Base-by-base conservation (phyloP, 2,329 filamentous ascomycete genomes). In the Lachnum nothofagi region DNA sequence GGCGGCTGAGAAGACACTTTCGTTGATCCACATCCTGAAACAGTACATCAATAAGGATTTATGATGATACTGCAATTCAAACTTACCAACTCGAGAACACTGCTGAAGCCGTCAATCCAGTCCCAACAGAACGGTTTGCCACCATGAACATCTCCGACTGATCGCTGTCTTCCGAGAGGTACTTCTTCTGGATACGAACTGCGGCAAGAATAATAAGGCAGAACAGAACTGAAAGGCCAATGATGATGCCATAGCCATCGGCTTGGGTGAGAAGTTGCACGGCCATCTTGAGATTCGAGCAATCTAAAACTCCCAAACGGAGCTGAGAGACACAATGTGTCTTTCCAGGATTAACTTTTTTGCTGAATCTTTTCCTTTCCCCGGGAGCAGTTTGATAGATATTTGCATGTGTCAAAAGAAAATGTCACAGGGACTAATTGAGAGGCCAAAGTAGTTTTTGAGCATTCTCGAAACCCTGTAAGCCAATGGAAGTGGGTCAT, bases 201-300 rank as follows among this genome's bases (percentile, higher is more conserved):
- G 73, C 72, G 4, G 64, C 56, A 5, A 77, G 52, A 51, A 76
- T 75, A 16, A 77, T 68, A 3, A 67, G 61, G 46, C 69, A 73
- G 53, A 77, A 77, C 1, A 72, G 52, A 1, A 76, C 62, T 1
- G 70, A 70, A 5, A 77, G 68, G 5, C 73, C 74, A 48, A 76
- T 67, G 35, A 77, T 67, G 17, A 76, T 62, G 50, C 73, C 73
- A 64, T 76, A 75, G 53, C 67, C 68, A 22, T 27, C 19, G 29
- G 42, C 19, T 29, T 29, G 37, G 41, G 17, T 39, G 39, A 25
- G 38, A 29, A 16, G 47, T 45, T n/a, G 25, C 42, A 42, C 47
- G 42, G 23, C 47, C 25, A 27, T 27, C 6, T 27, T 12, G 25
- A 27, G 12, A 27, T 27, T 6, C 25, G 25, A 27, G 25, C 25